A percentile compares a stretch with the other conserved stretches of the same genome.
phyloP scores from a whole-genome alignment of 176 grass and related monocot genomes.

The Oryza meyeriana region DNA sequence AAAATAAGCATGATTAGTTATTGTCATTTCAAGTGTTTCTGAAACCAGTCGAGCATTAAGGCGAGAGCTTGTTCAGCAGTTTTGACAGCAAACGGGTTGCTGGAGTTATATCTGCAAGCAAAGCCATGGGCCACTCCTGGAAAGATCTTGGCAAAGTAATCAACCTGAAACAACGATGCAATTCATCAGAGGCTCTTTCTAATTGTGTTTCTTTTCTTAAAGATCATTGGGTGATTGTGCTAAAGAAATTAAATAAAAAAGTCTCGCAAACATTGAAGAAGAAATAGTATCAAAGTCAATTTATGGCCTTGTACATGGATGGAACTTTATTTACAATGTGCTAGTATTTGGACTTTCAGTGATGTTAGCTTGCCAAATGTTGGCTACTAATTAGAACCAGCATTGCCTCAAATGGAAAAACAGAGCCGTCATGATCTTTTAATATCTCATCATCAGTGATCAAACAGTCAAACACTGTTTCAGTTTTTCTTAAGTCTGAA shows the following conservation, averaged over 20 bases:
- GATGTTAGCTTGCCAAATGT: too few species aligned
- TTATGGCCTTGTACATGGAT: too few species aligned
- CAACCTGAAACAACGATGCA: conserved; percentile 18
- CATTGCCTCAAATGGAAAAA: too few species aligned
- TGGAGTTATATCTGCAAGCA: conserved; percentile 31
- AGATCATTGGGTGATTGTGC: neutral
- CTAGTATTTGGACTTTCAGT: neutral
- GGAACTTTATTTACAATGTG: neutral
- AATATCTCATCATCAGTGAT: too few species aligned
- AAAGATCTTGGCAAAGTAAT: conserved; percentile 32
- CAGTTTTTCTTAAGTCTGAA: too few species aligned
- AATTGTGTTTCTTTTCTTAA: neutral
- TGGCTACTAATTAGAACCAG: too few species aligned
- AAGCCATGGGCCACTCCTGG: conserved; percentile 18
- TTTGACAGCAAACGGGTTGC: conserved; percentile 18
- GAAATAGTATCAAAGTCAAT: too few species aligned
- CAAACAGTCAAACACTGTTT: neutral
- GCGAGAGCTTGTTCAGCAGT: neutral
- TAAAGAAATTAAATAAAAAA: neutral
- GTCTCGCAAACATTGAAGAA: too few species aligned
- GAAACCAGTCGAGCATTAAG: conserved; percentile 33
- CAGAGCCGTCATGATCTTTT: too few species aligned
- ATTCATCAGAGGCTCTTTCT: neutral
- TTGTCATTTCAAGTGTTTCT: conserved; percentile 22
- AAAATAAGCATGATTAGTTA: neutral